Evolutionary conservation across 345 rosid species (phyloP), one percentile per base, ranked within the genome.

Genomic region (Syzygium oleosum): DNA sequence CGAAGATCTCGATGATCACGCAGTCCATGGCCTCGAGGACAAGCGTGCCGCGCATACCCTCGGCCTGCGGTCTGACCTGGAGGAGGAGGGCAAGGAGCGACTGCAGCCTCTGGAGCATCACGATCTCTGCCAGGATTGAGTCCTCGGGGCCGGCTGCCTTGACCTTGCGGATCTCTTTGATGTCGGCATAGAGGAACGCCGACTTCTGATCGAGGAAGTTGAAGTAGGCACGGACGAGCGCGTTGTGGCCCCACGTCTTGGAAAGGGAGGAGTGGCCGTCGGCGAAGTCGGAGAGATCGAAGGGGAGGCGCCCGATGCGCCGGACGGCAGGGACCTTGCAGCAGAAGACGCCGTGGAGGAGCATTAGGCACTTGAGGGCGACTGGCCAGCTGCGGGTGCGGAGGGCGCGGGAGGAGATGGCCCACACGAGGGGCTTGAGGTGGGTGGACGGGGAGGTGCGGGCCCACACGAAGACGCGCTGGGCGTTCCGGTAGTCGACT

Each of bases 1-100:
- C 94, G 63, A 92, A 87, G 21, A 95, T 91, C 91, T 97, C 99
- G 17, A 89, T 91, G 85, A 94, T 54, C 13, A 96, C 88, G 61
- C 95, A 95, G 79, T 95, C 96, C 98, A 97, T 94, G 31, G 98
- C 99, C 86, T 95, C 98, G 2, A 91, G 89, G 65, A 96, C 91
- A 52, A 97, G 86, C 31, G 87, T 88, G 86, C 54, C 89, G 31
- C 27, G 56, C 97, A 94, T 94, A 55, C 88, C 94, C 4, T 88
- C 87, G 1, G 91, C 92, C 38, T 65, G 59, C 6, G 99, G 99
- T 87, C 91, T 95, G 58, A 97, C 88, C 29, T 93, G 94, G 34
- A 96, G 91, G 92, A 97, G 88, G 84, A 93, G 51, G 68, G 94
- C 96, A 7, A 97, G 92, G 85, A 94, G 88, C n/a, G 84, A 49